Percentiles rank a stretch among this genome's conserved stretches.
Evolutionary conservation across 2,329 filamentous ascomycete species (phyloP).

Genomic region (Ophiostoma pallidulum): DNA sequence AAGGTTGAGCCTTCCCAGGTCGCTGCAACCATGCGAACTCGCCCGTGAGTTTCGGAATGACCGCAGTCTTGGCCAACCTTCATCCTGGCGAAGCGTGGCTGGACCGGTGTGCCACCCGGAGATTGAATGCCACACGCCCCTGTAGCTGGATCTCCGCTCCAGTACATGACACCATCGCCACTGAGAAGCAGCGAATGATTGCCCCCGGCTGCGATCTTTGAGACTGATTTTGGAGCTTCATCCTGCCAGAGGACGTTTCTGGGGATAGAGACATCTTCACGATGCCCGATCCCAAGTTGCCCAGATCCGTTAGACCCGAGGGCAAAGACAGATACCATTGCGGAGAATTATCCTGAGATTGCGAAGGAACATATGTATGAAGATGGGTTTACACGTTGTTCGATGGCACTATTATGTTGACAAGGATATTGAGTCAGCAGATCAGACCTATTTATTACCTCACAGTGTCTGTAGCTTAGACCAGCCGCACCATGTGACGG

Average conservation of each 20-base stretch:
- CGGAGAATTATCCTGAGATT: neutral
- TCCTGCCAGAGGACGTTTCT: constrained; percentile 50
- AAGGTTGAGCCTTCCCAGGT: constrained; percentile 71
- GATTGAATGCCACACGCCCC: constrained; percentile 44
- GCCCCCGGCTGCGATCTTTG: constrained; percentile 53
- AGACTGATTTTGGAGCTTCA: constrained; percentile 27
- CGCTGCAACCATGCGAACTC: constrained; percentile 47
- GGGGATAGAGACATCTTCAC: constrained; percentile 60
- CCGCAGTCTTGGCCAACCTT: constrained; percentile 28
- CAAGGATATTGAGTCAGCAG: too few species aligned
- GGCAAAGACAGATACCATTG: constrained; percentile 51
- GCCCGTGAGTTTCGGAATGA: constrained; percentile 18
- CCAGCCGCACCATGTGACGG: too few species aligned
- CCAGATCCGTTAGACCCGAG: constrained; percentile 71
- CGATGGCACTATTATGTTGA: too few species aligned
- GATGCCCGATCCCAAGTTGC: constrained; percentile 63
- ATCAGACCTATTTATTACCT: too few species aligned
- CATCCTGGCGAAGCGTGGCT: constrained; percentile 27
- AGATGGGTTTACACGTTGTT: too few species aligned
- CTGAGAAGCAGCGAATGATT: constrained; percentile 76
- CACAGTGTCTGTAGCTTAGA: too few species aligned
- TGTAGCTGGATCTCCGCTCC: constrained; percentile 49
- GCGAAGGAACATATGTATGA: neutral
- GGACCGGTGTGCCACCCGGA: constrained; percentile 13
- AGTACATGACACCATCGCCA: constrained; percentile 49